Evolutionary conservation across 805 yeast genomes (phyloP).

Genomic region (Saccharomycopsis synnaedendra): DNA sequence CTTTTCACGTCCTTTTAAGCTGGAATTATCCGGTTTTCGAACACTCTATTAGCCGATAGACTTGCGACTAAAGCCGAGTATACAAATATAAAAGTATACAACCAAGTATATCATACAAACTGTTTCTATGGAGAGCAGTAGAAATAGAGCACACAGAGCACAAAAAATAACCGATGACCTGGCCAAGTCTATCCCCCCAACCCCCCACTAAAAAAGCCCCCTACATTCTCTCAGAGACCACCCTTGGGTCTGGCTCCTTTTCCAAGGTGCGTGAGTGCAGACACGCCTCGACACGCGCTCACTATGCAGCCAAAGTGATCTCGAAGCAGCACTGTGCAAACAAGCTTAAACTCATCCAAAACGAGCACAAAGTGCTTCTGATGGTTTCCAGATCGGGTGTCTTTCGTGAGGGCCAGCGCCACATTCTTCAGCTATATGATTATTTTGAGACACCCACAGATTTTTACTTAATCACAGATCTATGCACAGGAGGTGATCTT

Average conservation of each 20-base stretch:
- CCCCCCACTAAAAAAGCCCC: no score
- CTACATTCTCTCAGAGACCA: constrained; percentile 3
- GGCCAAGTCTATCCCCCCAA: no score
- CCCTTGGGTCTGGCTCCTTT: constrained; percentile 36
- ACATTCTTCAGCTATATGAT: constrained; percentile 52
- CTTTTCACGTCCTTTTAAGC: no score
- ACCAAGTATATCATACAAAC: no score
- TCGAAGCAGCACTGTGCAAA: constrained; percentile 21
- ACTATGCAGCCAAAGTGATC: constrained; percentile 37
- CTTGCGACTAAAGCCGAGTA: no score
- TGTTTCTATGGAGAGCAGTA: no score
- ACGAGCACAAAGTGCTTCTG: constrained; percentile 48
- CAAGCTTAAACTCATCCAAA: constrained; percentile 33
- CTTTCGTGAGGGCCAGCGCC: constrained; percentile 19
- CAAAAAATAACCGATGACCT: no score
- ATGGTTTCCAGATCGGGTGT: constrained; percentile 36
- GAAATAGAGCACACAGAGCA: no score
- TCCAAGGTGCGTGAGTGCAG: constrained; percentile 41
- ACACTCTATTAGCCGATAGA: no score
- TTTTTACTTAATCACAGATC: constrained; percentile 48
- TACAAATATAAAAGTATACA: no score
- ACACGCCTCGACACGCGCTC: constrained; percentile 27
- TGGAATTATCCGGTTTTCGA: no score
- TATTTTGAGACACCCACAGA: constrained; percentile 56
- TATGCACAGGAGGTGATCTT: constrained; percentile 59